phyloP scores from a whole-genome alignment of 1,284 basidiomycete species.

The Spongiforma sp. region DNA sequence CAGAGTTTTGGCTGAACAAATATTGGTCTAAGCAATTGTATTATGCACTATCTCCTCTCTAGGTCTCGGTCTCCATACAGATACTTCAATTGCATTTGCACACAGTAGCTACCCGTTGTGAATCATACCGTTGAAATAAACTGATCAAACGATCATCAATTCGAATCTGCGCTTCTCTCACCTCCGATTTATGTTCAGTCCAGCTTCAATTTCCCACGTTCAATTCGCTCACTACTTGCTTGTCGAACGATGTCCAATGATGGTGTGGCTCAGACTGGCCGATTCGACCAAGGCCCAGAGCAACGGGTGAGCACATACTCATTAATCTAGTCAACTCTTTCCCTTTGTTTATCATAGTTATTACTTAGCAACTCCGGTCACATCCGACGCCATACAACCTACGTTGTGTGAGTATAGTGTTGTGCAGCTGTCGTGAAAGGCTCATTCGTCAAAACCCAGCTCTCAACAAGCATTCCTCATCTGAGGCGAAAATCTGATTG shows the following conservation, averaged over 20 bases:
- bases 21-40: neutral
- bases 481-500: neutral
- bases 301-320: neutral
- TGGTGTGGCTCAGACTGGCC: neutral
- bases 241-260: neutral
- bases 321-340: neutral
- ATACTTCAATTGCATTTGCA: neutral
- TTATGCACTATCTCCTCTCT: neutral
- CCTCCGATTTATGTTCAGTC: neutral
- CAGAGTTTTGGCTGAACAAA: neutral
- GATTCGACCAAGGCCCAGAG: neutral
- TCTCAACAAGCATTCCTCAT: neutral
- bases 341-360: neutral
- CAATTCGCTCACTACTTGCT: neutral
- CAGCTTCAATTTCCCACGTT: neutral
- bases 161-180: too few relatives aligned
- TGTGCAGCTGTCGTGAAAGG: neutral
- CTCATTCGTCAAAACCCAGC: neutral
- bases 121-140: too few relatives aligned
- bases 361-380: neutral
- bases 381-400: neutral
- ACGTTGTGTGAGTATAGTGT: neutral
- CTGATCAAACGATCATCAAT: neutral
- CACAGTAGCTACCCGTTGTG: neutral
- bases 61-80: neutral